Base-by-base conservation (phyloP, 805 yeast species). In the Metschnikowia reukaufii region DNA sequence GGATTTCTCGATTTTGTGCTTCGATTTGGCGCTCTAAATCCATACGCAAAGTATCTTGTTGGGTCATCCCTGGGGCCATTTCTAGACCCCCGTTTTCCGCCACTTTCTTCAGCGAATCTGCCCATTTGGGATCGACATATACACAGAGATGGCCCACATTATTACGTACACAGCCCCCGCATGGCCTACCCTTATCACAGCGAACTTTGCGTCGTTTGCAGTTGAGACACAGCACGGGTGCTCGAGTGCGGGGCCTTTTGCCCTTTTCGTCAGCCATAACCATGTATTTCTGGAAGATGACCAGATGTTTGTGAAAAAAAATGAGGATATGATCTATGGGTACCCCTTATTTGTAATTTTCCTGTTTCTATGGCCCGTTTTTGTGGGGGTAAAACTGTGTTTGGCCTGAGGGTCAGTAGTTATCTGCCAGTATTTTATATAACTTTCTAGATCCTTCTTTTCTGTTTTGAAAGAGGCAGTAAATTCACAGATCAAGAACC, bases 171-270 rank as follows among this genome's bases (percentile, higher is more conserved):
- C 77, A 72, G 6, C 74, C 75, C 2, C 70, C 62, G 52, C 77
- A 72, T 2, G 77, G 77, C 40, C 62, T 59, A 17, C 49, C 64
- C 44, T 69, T 70, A 50, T 72, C 77, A 57, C 77, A 72, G 48
- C 68, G 70, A 54, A 72, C 77, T 54, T 72, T 72, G 12, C 77
- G 50, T 37, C 63, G 63, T 47, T 71, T 64, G 52, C 77, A 72
- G 43, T 66, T 66, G 36, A 68, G 57, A 49, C 77, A 72, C 25
- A 73, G 59, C 13, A 71, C 55, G 2, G 77, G 76, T 1, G 67
- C 73, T 21, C 77, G 56, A 37, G 63, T 62, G 36, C 76, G 57
- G 16, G 36, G 47, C 27, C 52, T 40, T 34, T 47, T 52, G 17
- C 44, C 34, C 30, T 42, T 45, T 12, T 45, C 52, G 4, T 34